Evolutionary conservation across 345 rosid species (phyloP), one percentile per base, ranked within the genome.

Genomic region (Diplotaxis tenuifolia): DNA sequence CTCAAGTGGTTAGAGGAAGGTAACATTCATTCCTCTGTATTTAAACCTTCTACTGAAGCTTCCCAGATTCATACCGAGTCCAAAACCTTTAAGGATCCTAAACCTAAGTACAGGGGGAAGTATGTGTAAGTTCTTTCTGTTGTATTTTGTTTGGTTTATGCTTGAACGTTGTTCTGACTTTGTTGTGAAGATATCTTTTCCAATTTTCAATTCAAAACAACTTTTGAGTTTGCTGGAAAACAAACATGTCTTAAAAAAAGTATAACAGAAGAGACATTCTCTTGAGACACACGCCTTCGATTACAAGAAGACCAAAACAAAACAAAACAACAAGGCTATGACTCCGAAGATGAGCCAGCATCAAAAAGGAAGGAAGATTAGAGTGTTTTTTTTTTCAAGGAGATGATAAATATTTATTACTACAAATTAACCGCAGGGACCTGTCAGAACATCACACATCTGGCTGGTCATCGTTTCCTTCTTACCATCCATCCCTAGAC

Each of bases 1-100:
- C 59, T 87, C 3, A 95, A 92, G 83, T 92, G 96, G 97, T 61
- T 92, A 73, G 92, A 90, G 80, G 90, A 95, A 18, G 94, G 96
- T 65, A 95, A 84, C 74, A 90, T 92, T 27, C 96, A 87, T 80
- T 88, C 99, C 55, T 86, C 90, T 20, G 89, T 95, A 27, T 92
- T 95, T 59, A 82, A 79, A 73, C 91, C 90, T 0, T 75, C 81
- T 42, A 42, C 49, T 5, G 91, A 87, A 67, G 19, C 83, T 78
- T 65, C 85, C 27, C 83, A 67, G 67, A 27, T 61, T 36, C 27
- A 75, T 2, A 68, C 80, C 32, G 88, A 89, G 62, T 52, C 84
- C 58, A 86, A 81, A 69, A 6, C 65, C 2, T 76, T 66, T 9
- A 89, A 82, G 84, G 97, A 91, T 34, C 78, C 79, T 28, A 91